Base-by-base conservation (phyloP, 2,329 filamentous ascomycete genomes). In the Paramyrothecium sp. region DNA sequence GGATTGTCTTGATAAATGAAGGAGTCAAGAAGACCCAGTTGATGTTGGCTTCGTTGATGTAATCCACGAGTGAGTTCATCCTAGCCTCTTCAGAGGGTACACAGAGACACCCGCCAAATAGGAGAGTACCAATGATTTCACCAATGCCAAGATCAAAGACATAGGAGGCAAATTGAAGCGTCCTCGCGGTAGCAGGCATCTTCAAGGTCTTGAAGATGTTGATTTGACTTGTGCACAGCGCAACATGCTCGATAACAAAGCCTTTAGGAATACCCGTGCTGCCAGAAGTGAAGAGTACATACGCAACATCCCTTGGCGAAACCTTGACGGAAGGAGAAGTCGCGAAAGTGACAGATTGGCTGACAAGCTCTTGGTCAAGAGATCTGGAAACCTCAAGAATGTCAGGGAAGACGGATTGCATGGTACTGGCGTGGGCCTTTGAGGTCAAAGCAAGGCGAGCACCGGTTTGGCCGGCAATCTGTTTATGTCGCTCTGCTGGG, bases 161-260 rank as follows among this genome's bases (percentile, higher is more conserved):
- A 33, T 60, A 64, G 7, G 60, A 57, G 11, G 63, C 58, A 44
- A 62, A 66, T 17, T 65, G 59, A 53, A 62, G 57, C 5, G 60
- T 57, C 1, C 60, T 58, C 22, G 56, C 55, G 0, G 46, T 47
- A 11, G 58, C 44, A 3, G 58, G 44, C 5, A 59, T 54, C 11
- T 51, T 49, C 11, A 60, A 46, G n/a, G 58, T 53, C 3, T 34
- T 26, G 7, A 53, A 54, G 46, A 57, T 21, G 33, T 46, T 26
- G 52, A 49, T 49, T 1, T 11, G 56, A 59, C 34, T 52, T 3
- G 54, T 60, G n/a, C 58, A 62, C 2, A 62, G 26, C 21, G 44
- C 54, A 8, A 47, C 58, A 53, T 54, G 54, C 23, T 52, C 56
- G 53, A 57, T 55, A 3, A 58, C 30, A 50, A 60, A n/a, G 17